Evolutionary conservation across 225 moss, liverwort and hornwort species (phyloP).

Genomic region (Bryum argenteum): DNA sequence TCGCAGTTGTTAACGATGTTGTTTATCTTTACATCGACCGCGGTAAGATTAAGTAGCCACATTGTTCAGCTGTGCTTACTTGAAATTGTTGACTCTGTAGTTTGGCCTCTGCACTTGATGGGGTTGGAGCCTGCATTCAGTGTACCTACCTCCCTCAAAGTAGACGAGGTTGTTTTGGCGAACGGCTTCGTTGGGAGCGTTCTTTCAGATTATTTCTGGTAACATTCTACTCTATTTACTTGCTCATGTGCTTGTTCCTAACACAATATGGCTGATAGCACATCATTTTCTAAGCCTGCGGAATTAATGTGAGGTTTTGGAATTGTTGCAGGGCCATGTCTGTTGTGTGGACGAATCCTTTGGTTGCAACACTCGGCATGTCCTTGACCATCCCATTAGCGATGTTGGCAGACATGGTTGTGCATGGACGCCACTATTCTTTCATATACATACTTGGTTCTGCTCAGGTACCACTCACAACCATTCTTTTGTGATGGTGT

Average conservation of each 20-base stretch:
- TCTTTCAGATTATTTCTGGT: slow-evolving; percentile 97
- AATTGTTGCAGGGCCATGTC: slow-evolving; percentile 80
- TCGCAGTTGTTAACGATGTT: neutral
- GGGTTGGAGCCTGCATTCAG: slow-evolving; percentile 86
- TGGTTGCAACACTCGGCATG: slow-evolving; percentile 96
- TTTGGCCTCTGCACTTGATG: slow-evolving; percentile 74
- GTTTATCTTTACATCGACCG: neutral
- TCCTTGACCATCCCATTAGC: slow-evolving; percentile 96
- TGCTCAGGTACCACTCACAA: slow-evolving; percentile 60
- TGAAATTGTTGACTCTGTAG: slow-evolving; percentile 46
- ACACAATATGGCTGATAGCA: too few species aligned
- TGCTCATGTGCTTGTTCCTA: neutral
- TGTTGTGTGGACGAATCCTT: slow-evolving; percentile 96
- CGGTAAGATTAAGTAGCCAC: neutral
- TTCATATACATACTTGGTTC: slow-evolving; percentile 93
- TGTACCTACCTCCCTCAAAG: slow-evolving; percentile 73
- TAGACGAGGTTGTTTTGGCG: slow-evolving; percentile 85
- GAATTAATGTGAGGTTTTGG: slow-evolving; percentile 20
- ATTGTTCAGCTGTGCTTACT: slow-evolving; percentile 18
- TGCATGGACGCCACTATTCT: slow-evolving; percentile 94
- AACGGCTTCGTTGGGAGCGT: slow-evolving; percentile 92
- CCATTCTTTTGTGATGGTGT: slow-evolving; percentile 1
- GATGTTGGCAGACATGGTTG: slow-evolving; percentile 93
- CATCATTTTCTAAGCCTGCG: neutral
- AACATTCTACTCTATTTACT: slow-evolving; percentile 19